Base-by-base conservation (phyloP, 345 rosid genomes). In the Turritis glabra region DNA sequence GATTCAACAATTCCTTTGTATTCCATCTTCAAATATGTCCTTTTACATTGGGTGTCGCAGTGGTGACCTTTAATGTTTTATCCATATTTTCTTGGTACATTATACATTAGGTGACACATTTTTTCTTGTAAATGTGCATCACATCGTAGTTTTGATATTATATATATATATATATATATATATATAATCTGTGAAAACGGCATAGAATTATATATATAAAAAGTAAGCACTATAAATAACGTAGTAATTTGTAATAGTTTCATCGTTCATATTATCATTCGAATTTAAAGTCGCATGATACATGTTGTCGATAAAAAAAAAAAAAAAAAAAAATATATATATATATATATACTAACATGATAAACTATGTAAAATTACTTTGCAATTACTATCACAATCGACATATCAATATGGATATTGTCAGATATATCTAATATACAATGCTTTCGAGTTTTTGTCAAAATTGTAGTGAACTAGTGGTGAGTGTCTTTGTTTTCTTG, bases 11-110 rank as follows among this genome's bases (percentile, higher is more conserved):
- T 63, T 53, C 54, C 55, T 64, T 29, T 41, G 35, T 66, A 46
- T 65, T 25, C 18, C 72, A 64, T 41, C 38, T 57, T 67, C 35
- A 58, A 10, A 27, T 58, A 14, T 37, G 73, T 58, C 68, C 17
- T 33, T 59, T 27, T 15, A 32, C 25, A 57, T 40, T 50, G 13
- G 68, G 53, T 67, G 44, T 67, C 19, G 62, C 59, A 56, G 35
- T 40, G 15, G 61, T 67, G 68, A 52, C 73, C 62, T 68, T 40
- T 48, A 14, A 48, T 67, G 67, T 75, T 75, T 38, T 67, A 27
- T 75, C 67, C 12, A 66, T 66, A 44, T 57, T 66, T 74, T 27
- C 67, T 58, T 75, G 53, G 44, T 56, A 67, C 67, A 67, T 66
- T 52, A 37, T 26, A 56, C 26, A 46, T 46, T 33, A 25, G 18